Percentiles rank a stretch among this genome's conserved stretches.
These are phyloP conservation scores for Scolecobasidium constrictum DNA, from an alignment of 2,329 filamentous ascomycete species.

Conservation along the genomic window DNA sequence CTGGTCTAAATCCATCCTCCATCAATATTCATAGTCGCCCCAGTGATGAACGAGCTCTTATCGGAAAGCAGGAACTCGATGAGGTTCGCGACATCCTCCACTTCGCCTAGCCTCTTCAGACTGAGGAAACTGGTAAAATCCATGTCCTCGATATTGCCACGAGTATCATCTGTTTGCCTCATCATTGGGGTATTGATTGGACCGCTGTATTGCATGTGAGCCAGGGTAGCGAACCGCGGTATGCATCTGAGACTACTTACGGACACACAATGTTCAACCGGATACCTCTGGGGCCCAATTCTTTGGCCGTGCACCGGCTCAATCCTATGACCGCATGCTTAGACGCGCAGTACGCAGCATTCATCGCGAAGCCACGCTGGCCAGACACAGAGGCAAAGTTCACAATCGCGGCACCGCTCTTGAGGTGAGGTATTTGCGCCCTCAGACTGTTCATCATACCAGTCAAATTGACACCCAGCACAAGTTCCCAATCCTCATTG, in stretches of 20 bases:
- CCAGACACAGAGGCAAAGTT: conserved; percentile 8
- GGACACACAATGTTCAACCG: conserved; percentile 17
- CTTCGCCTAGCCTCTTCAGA: conserved; percentile 4
- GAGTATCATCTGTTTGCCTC: neutral
- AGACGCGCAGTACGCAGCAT: conserved; percentile 3
- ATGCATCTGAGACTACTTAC: no score
- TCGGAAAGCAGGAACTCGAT: conserved; percentile 32
- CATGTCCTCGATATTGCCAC: neutral
- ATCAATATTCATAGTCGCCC: conserved; percentile 28
- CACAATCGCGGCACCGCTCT: conserved; percentile 4
- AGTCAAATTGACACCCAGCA: conserved; percentile 10
- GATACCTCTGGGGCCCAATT: conserved; percentile 7
- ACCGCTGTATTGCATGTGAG: no score
- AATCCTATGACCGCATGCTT: conserved; percentile 9
- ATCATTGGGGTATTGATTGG: conserved; percentile 16
- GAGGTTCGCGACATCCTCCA: conserved; percentile 23
- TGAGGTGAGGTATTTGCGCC: conserved; percentile 7
- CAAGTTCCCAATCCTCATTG: conserved; percentile 8
- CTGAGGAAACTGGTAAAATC: conserved; percentile 1
- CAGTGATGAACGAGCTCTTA: conserved; percentile 30
- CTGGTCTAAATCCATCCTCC: conserved; percentile 27
- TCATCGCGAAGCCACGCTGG: conserved; percentile 6
- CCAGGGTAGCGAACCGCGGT: no score
- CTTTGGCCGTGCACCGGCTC: conserved; percentile 1
- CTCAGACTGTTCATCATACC: conserved; percentile 10